Percentiles rank a stretch among this genome's conserved stretches.
Evolutionary conservation across 1,284 basidiomycete species (phyloP).

Genomic region (Boletus sp.): DNA sequence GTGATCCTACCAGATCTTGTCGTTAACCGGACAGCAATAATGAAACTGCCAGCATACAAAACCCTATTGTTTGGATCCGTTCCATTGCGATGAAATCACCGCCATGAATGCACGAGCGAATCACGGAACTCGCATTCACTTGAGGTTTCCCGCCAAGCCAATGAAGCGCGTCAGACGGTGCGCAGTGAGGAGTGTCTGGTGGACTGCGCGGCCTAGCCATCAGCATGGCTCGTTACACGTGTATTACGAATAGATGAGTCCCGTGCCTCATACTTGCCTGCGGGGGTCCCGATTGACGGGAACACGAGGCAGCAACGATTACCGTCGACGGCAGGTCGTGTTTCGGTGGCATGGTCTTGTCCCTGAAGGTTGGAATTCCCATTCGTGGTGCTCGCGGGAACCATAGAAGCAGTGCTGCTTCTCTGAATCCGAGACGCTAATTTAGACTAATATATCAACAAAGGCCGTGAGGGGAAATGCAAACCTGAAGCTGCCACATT

Average conservation of each 20-base stretch:
- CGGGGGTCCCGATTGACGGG: constrained; percentile 14
- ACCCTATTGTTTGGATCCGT: constrained; percentile 15
- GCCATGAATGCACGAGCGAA: constrained; percentile 8
- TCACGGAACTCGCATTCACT: neutral
- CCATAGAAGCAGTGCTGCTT: constrained; percentile 5
- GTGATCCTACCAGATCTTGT: constrained; percentile 25
- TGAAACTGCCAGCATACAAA: constrained; percentile 13
- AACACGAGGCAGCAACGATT: constrained; percentile 30
- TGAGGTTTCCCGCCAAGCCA: neutral
- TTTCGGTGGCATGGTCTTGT: constrained; percentile 1
- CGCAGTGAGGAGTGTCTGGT: neutral
- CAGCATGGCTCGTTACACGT: constrained; percentile 23
- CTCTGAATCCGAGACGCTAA: constrained; percentile 16
- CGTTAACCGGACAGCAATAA: constrained; percentile 12
- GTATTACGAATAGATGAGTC: constrained; percentile 22
- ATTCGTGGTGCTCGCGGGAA: constrained; percentile 4
- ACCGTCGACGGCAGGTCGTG: constrained; percentile 4
- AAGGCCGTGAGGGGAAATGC: neutral
- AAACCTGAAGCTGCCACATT: constrained; percentile 2
- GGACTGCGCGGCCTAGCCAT: constrained; percentile 12
- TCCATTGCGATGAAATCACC: constrained; percentile 11
- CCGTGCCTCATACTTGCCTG: constrained; percentile 17
- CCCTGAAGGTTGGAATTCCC: constrained; percentile 2
- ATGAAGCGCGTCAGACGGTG: neutral
- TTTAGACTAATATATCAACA: neutral